Percentiles rank a stretch among this genome's conserved stretches.
phyloP scores from a whole-genome alignment of 345 rosid genomes.

The Carallia brachiata region DNA sequence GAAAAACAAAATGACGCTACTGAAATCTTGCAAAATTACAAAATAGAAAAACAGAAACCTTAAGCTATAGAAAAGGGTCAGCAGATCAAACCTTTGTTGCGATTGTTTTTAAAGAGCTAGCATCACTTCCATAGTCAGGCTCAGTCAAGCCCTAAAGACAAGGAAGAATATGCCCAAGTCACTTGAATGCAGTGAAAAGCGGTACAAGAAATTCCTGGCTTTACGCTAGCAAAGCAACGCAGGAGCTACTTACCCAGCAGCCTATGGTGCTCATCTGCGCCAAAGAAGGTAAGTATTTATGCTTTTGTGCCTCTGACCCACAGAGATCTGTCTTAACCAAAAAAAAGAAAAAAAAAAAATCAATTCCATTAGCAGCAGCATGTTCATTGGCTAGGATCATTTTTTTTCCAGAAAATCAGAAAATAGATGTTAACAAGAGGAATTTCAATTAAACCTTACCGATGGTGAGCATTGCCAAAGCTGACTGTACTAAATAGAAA shows the following conservation, averaged over 20 bases:
- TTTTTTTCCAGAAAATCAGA: not conserved
- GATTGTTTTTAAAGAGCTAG: slow-evolving; percentile 71
- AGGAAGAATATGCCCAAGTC: slow-evolving; percentile 18
- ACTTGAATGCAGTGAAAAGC: slow-evolving; percentile 4
- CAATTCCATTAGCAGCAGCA: slow-evolving; percentile 5
- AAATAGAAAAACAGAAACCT: too few species aligned
- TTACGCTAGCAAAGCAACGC: not conserved
- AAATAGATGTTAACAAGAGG: not conserved
- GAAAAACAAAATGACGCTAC: slow-evolving; percentile 9
- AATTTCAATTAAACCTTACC: slow-evolving; percentile 45
- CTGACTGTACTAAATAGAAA: slow-evolving; percentile 83
- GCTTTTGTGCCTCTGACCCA: slow-evolving; percentile 92
- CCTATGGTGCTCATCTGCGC: slow-evolving; percentile 62
- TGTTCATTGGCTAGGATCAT: not conserved
- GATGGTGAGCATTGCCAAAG: slow-evolving; percentile 93
- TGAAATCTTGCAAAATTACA: not conserved
- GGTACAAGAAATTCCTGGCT: slow-evolving; percentile 1
- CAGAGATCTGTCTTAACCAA: slow-evolving; percentile 64
- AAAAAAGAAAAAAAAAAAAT: slow-evolving; percentile 1
- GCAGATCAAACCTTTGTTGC: slow-evolving; percentile 70
- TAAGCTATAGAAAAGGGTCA: not conserved
- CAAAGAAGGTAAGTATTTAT: slow-evolving; percentile 75
- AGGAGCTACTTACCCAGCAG: slow-evolving; percentile 73
- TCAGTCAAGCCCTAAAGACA: slow-evolving; percentile 81
- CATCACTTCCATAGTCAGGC: slow-evolving; percentile 96